Base-by-base conservation (phyloP, 2,329 filamentous ascomycete species). In the Fusarium drepaniforme region DNA sequence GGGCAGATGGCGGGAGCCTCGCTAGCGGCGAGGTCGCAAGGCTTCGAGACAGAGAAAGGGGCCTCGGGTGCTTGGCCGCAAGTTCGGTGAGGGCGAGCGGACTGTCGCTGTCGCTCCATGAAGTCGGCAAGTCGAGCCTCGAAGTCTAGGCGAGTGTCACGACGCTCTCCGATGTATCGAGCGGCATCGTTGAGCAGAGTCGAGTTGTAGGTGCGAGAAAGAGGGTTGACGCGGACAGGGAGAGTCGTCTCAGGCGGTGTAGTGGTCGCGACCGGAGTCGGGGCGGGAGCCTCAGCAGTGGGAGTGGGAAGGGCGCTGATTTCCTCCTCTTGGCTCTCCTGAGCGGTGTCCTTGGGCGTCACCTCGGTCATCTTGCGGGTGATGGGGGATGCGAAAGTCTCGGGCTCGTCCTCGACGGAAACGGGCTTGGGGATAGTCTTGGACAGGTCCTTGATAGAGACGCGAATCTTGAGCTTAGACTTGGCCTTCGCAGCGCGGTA, bases 401-500 rank as follows among this genome's bases (percentile, higher is more conserved):
- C 82, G n/a, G 81, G 82, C 46, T 85, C 87, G 67, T 90, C 87
- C 77, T 92, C 88, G 65, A 89, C 84, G 8, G 87, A 86, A 49
- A 88, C 86, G 15, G 85, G 82, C 78, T 85, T 83, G 21, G 85
- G 83, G 8, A 74, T 72, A 13, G 77, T 72, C 69, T 62, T 68
- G 57, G 61, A 44, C 64, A 61, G 59, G 59, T 78, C 83, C 9
- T 80, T 74, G 38, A 88, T 79, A 18, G 90, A 92, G 42, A 94
- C 93, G 76, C 92, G 94, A 70, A 99, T 90, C 84, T 97, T 96
- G 78, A 99, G 92, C 92, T 98, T 99, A 76, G 96, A 92, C 89
- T 99, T 99, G 42, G 97, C 97, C 88, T 98, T 99, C 75, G 97
- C 97, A 76, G 97, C 97, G 80, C 97, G 93, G 83, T 97, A 96